A percentile compares a stretch with the other conserved stretches of the same genome.
Evolutionary conservation across 257 asterid species (phyloP).

Genomic region (Petunia axillaris): DNA sequence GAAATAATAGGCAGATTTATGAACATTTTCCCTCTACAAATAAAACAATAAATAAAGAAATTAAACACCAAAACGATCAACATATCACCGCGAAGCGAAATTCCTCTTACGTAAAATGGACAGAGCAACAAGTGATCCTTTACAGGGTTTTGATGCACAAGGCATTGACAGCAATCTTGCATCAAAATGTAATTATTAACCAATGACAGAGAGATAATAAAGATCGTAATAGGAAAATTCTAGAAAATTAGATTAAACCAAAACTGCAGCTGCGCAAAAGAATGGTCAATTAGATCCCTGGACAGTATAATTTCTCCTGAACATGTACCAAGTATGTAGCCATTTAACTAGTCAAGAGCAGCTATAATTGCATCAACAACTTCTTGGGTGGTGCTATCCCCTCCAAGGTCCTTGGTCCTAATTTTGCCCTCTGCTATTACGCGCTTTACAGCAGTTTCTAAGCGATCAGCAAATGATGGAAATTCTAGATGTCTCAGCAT

Average conservation of each 20-base stretch:
- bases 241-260: not conserved
- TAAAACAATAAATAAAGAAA: not conserved
- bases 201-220: not conserved
- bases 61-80: not conserved
- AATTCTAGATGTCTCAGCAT: constrained; percentile 96
- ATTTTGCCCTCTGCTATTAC: constrained; percentile 73
- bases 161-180: not conserved
- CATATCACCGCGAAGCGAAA: constrained; percentile 9
- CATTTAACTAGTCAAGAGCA: constrained; percentile 21
- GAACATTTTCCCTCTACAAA: not conserved
- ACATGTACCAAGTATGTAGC: not conserved
- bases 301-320: constrained; percentile 1
- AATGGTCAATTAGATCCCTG: not conserved
- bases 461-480: constrained; percentile 92
- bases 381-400: constrained; percentile 84
- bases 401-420: constrained; percentile 92
- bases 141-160: constrained; percentile 15
- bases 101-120: not conserved
- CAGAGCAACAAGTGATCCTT: constrained; percentile 13
- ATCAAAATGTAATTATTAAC: constrained; percentile 16
- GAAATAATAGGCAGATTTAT: no score
- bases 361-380: constrained; percentile 89
- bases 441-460: constrained; percentile 83
- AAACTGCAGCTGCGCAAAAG: constrained; percentile 10
- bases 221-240: not conserved